Percentiles rank a stretch among this genome's conserved stretches.
Evolutionary conservation across 2,329 filamentous ascomycete genomes (phyloP).

Genomic region (Lomentospora prolificans): DNA sequence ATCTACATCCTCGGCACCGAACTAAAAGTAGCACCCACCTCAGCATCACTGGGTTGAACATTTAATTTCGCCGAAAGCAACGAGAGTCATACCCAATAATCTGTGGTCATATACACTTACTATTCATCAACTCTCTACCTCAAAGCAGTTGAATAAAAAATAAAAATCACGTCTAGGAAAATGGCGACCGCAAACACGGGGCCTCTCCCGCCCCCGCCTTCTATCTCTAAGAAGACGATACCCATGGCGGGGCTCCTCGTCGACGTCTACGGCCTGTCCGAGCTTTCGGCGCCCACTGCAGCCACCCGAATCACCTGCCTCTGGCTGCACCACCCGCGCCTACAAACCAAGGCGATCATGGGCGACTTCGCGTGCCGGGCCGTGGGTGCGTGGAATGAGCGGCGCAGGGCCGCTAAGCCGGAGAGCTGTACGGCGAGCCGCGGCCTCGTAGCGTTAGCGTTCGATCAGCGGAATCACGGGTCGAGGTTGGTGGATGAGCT

Average conservation of each 20-base stretch:
- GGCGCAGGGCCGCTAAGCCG: slow-evolving; percentile 17
- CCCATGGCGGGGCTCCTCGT: slow-evolving; percentile 70
- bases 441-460: slow-evolving; percentile 70
- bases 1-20: neutral
- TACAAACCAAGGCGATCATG: slow-evolving; percentile 65
- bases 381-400: slow-evolving; percentile 57
- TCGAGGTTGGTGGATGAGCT: slow-evolving; percentile 53
- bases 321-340: slow-evolving; percentile 84
- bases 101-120: too few species aligned
- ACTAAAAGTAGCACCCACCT: neutral
- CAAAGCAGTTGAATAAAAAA: neutral
- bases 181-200: slow-evolving; percentile 9
- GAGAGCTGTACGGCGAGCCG: slow-evolving; percentile 15
- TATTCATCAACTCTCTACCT: too few species aligned
- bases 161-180: neutral
- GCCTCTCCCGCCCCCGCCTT: slow-evolving; percentile 26
- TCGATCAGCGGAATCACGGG: slow-evolving; percentile 93
- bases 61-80: too few species aligned
- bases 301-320: slow-evolving; percentile 59
- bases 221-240: slow-evolving; percentile 54
- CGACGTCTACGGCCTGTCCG: slow-evolving; percentile 71
- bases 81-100: too few species aligned
- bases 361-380: slow-evolving; percentile 58
- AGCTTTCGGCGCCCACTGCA: slow-evolving; percentile 44
- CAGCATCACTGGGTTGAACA: too few species aligned